phyloP scores from a whole-genome alignment of 1,139 yeast species.

The Magnusiomyces paraingens region DNA sequence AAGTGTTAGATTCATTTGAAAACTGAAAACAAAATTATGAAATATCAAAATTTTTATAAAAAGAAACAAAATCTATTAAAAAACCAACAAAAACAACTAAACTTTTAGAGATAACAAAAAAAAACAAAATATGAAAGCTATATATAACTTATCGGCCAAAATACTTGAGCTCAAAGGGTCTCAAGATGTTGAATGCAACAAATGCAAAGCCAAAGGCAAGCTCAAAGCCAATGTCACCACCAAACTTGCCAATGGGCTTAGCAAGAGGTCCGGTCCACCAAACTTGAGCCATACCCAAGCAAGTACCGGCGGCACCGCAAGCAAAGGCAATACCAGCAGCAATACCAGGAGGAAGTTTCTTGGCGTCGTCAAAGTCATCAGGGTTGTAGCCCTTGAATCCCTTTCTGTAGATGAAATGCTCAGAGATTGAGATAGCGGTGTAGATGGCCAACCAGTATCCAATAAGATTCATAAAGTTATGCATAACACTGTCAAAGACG shows the following conservation, averaged over 20 bases:
- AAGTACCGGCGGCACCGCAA: conserved; percentile 82
- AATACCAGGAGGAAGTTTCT: conserved; percentile 60
- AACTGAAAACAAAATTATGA: too few species aligned
- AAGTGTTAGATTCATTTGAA: too few species aligned
- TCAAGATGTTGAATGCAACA: conserved; percentile 50
- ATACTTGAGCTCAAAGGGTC: conserved; percentile 53
- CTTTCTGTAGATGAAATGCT: conserved; percentile 64
- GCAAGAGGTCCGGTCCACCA: conserved; percentile 78
- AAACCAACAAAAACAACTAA: too few species aligned
- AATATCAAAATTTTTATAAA: too few species aligned
- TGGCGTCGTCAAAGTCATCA: conserved; percentile 50
- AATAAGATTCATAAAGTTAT: conserved; percentile 81
- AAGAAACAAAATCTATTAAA: too few species aligned
- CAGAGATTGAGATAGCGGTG: conserved; percentile 62
- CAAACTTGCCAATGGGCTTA: conserved; percentile 51
- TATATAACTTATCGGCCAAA: conserved; percentile 16
- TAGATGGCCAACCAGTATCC: conserved; percentile 89
- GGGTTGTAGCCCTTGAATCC: conserved; percentile 59
- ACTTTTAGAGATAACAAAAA: too few species aligned
- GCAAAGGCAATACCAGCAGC: conserved; percentile 76
- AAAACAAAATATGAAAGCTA: too few species aligned
- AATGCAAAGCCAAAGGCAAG: conserved; percentile 66
- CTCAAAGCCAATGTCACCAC: conserved; percentile 89
- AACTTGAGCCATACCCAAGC: conserved; percentile 75
- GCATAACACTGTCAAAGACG: conserved; percentile 64